Evolutionary conservation across 495 filamentous ascomycete species (phyloP).

Genomic region (Aspergillus biplanus): DNA sequence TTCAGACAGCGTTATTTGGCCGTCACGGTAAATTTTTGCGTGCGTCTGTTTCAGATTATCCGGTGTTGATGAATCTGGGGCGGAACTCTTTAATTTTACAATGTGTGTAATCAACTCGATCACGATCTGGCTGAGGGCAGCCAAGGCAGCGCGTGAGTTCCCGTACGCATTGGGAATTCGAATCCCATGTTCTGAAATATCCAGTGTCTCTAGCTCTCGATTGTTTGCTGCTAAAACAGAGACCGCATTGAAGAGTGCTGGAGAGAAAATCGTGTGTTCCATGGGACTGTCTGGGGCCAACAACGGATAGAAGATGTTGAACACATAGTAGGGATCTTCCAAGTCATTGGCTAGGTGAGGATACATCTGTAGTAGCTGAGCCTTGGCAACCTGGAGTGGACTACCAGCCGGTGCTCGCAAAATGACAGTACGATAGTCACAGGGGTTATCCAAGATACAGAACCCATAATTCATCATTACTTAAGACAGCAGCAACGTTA

Average conservation of each 20-base stretch:
- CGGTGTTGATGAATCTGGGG: constrained; percentile 31
- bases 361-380: constrained; percentile 39
- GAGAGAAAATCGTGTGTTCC: constrained; percentile 51
- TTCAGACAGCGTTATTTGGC: constrained; percentile 44
- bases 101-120: constrained; percentile 51
- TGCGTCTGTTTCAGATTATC: constrained; percentile 45
- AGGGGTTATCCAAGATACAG: constrained; percentile 58
- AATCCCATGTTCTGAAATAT: constrained; percentile 39
- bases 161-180: constrained; percentile 40
- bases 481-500: constrained; percentile 22
- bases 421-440: constrained; percentile 55
- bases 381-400: constrained; percentile 42
- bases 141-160: constrained; percentile 41
- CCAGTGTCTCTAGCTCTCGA: constrained; percentile 42
- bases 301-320: constrained; percentile 49
- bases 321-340: constrained; percentile 53
- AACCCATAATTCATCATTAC: constrained; percentile 74
- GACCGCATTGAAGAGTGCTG: constrained; percentile 47
- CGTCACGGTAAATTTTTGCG: constrained; percentile 48
- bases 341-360: constrained; percentile 32
- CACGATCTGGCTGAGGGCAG: constrained; percentile 45
- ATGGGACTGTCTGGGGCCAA: constrained; percentile 37
- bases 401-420: constrained; percentile 46
- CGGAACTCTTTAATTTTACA: constrained; percentile 36
- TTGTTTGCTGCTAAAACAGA: constrained; percentile 47